A percentile compares a stretch with the other conserved stretches of the same genome.
Evolutionary conservation across 2,329 filamentous ascomycete species (phyloP).

Genomic region (Diplodia intermedia): DNA sequence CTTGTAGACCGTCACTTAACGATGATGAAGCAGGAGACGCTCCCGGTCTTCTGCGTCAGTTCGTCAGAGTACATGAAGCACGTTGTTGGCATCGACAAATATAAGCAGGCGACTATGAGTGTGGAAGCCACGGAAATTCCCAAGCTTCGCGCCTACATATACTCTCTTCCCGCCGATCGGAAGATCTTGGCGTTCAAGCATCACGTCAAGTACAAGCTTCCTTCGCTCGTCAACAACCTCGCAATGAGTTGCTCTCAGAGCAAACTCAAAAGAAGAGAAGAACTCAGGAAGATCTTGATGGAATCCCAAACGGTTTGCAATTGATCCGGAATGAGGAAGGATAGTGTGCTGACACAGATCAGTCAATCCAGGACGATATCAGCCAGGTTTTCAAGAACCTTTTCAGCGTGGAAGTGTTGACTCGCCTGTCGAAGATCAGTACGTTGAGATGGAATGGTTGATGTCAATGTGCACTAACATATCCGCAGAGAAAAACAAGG

Average conservation of each 20-base stretch:
- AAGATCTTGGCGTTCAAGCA: constrained; percentile 30
- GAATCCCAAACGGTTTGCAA: no score
- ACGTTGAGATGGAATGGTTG: no score
- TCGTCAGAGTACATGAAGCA: constrained; percentile 37
- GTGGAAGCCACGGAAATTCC: constrained; percentile 37
- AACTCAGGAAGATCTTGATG: no score
- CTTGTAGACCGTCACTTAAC: no score
- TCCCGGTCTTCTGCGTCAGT: constrained; percentile 38
- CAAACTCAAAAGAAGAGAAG: no score
- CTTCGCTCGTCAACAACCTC: no score
- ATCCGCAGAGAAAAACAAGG: neutral
- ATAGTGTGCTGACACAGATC: neutral
- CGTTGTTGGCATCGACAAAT: no score
- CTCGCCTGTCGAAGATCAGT: neutral
- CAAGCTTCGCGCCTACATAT: constrained; percentile 33
- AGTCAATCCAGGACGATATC: neutral
- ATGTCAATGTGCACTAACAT: neutral
- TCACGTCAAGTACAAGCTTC: constrained; percentile 28
- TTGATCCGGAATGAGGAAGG: no score
- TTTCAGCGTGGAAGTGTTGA: neutral
- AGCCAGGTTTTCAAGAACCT: neutral
- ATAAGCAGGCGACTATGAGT: no score
- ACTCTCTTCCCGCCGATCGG: constrained; percentile 34
- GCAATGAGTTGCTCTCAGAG: no score
- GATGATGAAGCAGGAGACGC: no score